Evolutionary conservation across 257 asterid species (phyloP).

Genomic region (Salvia hispanica): DNA sequence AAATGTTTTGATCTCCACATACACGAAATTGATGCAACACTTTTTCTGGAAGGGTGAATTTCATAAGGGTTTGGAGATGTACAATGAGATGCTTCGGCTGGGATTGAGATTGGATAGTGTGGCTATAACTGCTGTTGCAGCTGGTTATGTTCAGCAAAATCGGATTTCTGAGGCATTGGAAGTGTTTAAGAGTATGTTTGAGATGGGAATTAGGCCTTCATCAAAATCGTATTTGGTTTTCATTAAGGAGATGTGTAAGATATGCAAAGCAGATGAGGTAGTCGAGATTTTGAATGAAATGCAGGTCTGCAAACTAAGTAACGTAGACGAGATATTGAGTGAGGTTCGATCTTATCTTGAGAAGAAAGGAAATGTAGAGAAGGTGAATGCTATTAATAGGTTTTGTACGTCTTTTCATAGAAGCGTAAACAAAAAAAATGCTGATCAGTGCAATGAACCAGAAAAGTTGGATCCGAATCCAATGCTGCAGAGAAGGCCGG

Average conservation of each 20-base stretch:
- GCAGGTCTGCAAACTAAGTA: conserved; percentile 39
- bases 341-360: conserved; percentile 48
- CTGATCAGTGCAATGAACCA: conserved; percentile 29
- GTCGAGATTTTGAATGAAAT: conserved; percentile 57
- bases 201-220: conserved; percentile 54
- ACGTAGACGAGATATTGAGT: conserved; percentile 47
- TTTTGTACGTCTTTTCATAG: conserved; percentile 24
- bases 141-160: conserved; percentile 63
- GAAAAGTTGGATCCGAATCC: conserved; percentile 29
- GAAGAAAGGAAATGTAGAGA: conserved; percentile 54
- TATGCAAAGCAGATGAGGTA: conserved; percentile 58
- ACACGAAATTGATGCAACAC: conserved; percentile 66
- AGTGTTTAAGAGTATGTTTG: conserved; percentile 57
- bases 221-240: conserved; percentile 51
- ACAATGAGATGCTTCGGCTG: conserved; percentile 60
- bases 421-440: conserved; percentile 24
- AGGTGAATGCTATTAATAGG: conserved; percentile 39
- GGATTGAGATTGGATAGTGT: conserved; percentile 61
- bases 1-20: conserved; percentile 46
- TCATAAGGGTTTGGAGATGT: conserved; percentile 60
- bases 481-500: conserved; percentile 28
- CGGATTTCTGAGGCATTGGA: conserved; percentile 57
- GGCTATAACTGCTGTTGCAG: conserved; percentile 64
- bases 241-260: conserved; percentile 70
- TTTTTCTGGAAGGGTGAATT: conserved; percentile 59